Percentiles rank a stretch among this genome's conserved stretches.
Conservation (phyloP, 345 rosid genomes). For the Carallia brachiata region DNA sequence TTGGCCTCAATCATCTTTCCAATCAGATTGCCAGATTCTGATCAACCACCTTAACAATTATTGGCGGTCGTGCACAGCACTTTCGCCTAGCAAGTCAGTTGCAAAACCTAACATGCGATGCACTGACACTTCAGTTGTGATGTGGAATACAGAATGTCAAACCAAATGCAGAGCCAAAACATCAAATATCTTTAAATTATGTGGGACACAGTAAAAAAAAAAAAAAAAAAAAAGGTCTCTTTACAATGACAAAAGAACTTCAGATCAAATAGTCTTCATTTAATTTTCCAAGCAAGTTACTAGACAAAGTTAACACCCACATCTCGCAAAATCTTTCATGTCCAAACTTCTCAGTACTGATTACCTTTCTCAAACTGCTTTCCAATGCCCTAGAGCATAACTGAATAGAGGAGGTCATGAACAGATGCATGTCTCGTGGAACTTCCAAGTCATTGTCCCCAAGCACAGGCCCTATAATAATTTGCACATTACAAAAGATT, state of each 20-base stretch:
- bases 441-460: conserved; percentile 45
- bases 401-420: conserved; percentile 9
- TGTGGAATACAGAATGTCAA: not conserved
- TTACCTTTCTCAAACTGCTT: not conserved
- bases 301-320: conserved; percentile 14
- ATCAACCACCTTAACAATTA: too few species aligned
- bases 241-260: conserved; percentile 13
- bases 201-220: conserved; percentile 20
- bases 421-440: conserved; percentile 6
- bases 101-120: too few species aligned
- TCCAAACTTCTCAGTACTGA: conserved; percentile 16
- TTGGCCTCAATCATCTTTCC: too few species aligned
- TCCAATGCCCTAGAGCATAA: conserved; percentile 15
- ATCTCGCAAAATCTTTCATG: conserved; percentile 8
- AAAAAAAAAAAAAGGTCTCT: not conserved
- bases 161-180: conserved; percentile 1
- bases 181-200: conserved; percentile 18
- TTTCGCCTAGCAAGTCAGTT: too few species aligned
- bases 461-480: conserved; percentile 47
- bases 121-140: not conserved
- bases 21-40: too few species aligned
- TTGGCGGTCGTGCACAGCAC: too few species aligned
- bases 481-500: not conserved
- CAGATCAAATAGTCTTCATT: conserved; percentile 25
- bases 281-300: conserved; percentile 23